Base-by-base conservation (phyloP, 179 eudicot species). In the Kewa caespitosa region DNA sequence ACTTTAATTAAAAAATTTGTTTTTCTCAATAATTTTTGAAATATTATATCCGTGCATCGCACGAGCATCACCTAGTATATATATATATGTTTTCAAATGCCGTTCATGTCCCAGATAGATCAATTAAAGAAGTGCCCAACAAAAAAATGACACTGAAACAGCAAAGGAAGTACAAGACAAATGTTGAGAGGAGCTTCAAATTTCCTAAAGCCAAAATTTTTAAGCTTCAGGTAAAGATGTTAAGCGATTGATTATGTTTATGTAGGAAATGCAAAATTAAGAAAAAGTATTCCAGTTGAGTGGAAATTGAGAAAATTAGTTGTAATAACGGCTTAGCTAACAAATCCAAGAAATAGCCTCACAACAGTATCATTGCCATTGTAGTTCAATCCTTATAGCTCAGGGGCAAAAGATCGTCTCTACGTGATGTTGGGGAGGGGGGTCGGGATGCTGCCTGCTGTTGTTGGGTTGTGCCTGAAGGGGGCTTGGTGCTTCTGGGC, bases 381-480 rank as follows among this genome's bases (percentile, higher is more conserved):
- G 23, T 43, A 74, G 32, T 61, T 31, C 48, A 54, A 41, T 38
- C 6, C 72, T 23, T 68, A 74, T 25, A 63, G 37, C 67, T 62
- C 30, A 11, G 41, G n/a, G n/a, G n/a, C n/a, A n/a, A n/a, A n/a
- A n/a, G n/a, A n/a, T n/a, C n/a, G n/a, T n/a, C n/a, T n/a, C n/a
- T n/a, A n/a, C n/a, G n/a, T n/a, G n/a, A n/a, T n/a, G n/a, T n/a
- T n/a, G n/a, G n/a, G n/a, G n/a, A n/a, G n/a, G n/a, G n/a, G n/a
- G n/a, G n/a, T n/a, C n/a, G n/a, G n/a, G n/a, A n/a, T n/a, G n/a
- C n/a, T n/a, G n/a, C n/a, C n/a, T n/a, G n/a, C n/a, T n/a, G n/a
- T n/a, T n/a, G n/a, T n/a, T n/a, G n/a, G n/a, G n/a, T n/a, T n/a
- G n/a, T n/a, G n/a, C n/a, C n/a, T n/a, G n/a, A n/a, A n/a, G n/a